Percentiles rank a stretch among this genome's conserved stretches.
Evolutionary conservation across 1,284 basidiomycete genomes (phyloP).

Genomic region (Mycena sp.): DNA sequence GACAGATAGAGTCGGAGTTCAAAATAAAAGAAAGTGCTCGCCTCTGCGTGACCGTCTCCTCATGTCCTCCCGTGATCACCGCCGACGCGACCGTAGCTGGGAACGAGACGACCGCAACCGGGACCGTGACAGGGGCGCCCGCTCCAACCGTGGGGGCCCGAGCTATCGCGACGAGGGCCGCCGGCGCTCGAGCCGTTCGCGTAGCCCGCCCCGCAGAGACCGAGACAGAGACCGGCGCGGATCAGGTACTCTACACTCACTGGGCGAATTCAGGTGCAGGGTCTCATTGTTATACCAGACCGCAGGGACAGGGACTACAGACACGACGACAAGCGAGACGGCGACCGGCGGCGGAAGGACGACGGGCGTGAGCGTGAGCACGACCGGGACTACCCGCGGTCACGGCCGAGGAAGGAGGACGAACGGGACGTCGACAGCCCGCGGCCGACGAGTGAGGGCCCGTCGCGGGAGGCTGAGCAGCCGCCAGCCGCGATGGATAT

Average conservation of each 20-base stretch:
- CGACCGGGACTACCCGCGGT: constrained; percentile 19
- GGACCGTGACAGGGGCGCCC: constrained; percentile 16
- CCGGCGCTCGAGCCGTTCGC: constrained; percentile 69
- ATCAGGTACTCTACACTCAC: too few species aligned
- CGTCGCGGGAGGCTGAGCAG: constrained; percentile 33
- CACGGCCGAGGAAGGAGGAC: constrained; percentile 50
- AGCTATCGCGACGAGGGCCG: constrained; percentile 56
- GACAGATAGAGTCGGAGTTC: too few species aligned
- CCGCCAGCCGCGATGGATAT: constrained; percentile 21
- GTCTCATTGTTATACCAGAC: constrained; percentile 15
- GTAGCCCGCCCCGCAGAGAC: constrained; percentile 70
- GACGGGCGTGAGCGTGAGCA: constrained; percentile 38
- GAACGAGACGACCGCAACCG: constrained; percentile 58
- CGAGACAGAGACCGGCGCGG: constrained; percentile 54
- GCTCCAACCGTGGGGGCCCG: constrained; percentile 41
- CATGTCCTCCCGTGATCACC: constrained; percentile 50
- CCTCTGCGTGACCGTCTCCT: constrained; percentile 14
- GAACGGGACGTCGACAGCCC: constrained; percentile 41
- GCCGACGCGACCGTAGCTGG: constrained; percentile 73
- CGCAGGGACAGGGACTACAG: constrained; percentile 40
- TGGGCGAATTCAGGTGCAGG: too few species aligned
- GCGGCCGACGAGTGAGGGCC: constrained; percentile 25
- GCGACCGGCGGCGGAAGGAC: constrained; percentile 42
- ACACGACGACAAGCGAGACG: constrained; percentile 42
- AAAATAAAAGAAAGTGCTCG: too few species aligned